Percentiles rank a stretch among this genome's conserved stretches.
These are phyloP conservation scores for Hippophae tibetana DNA, from an alignment of 306 rosid species.

Conservation along the genomic window DNA sequence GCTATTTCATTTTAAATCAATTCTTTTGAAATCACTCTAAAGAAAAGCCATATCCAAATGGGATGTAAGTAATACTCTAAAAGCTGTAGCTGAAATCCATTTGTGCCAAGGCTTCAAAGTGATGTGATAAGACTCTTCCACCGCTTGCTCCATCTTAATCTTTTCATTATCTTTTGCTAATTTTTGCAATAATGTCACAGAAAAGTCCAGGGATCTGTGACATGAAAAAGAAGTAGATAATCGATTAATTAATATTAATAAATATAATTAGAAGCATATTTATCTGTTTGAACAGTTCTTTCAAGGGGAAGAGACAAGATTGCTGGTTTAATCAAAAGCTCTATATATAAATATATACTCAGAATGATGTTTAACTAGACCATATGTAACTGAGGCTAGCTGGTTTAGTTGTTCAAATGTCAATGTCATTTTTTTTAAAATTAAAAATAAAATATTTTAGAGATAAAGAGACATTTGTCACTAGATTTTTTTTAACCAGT, in stretches of 20 bases:
- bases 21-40: neutral
- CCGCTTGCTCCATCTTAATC: conserved; percentile 54
- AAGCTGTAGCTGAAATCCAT: conserved; percentile 95
- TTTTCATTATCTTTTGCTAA: conserved; percentile 38
- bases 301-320: no score
- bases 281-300: no score
- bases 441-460: neutral
- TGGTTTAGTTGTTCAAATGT: no score
- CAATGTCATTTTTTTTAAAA: no score
- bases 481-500: neutral
- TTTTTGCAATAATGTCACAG: conserved; percentile 41
- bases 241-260: no score
- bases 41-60: neutral
- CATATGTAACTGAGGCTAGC: no score
- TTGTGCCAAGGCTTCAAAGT: conserved; percentile 85
- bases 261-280: no score
- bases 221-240: no score
- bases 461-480: neutral
- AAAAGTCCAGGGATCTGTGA: conserved; percentile 65
- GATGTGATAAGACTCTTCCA: conserved; percentile 60
- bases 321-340: no score
- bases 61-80: conserved; percentile 34
- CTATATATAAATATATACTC: no score
- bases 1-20: no score
- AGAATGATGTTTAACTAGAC: no score